Evolutionary conservation across 2,329 filamentous ascomycete species (phyloP).

Genomic region (Paecilomyces sp.): DNA sequence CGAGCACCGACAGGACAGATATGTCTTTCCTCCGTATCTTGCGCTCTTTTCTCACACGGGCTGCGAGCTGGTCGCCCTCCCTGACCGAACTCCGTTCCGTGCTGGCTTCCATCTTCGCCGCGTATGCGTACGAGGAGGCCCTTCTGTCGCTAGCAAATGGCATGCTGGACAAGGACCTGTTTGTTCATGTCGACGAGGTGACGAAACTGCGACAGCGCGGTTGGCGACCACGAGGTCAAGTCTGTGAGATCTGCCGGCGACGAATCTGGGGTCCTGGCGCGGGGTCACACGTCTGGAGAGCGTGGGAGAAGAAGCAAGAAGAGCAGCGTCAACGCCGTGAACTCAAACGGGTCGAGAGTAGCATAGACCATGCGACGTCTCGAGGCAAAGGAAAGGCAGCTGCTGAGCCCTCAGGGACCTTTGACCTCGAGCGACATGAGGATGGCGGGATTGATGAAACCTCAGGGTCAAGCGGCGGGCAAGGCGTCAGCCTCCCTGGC

Average conservation of each 20-base stretch:
- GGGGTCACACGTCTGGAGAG: constrained; percentile 67
- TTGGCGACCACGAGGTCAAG: constrained; percentile 80
- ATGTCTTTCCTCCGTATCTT: constrained; percentile 83
- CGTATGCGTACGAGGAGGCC: constrained; percentile 90
- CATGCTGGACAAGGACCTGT: constrained; percentile 81
- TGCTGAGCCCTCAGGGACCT: constrained; percentile 10
- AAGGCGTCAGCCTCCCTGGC: constrained; percentile 5
- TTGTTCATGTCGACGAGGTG: constrained; percentile 71
- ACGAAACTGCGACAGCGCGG: constrained; percentile 70
- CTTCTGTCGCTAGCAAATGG: constrained; percentile 79
- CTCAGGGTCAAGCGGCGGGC: not conserved
- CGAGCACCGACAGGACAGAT: constrained; percentile 40
- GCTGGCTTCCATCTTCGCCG: constrained; percentile 82
- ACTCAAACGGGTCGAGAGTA: constrained; percentile 19
- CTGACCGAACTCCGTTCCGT: constrained; percentile 80
- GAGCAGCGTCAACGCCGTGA: constrained; percentile 23
- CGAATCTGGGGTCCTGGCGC: constrained; percentile 86
- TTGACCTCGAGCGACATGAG: not conserved
- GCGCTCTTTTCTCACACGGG: constrained; percentile 77
- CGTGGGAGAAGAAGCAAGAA: constrained; percentile 61
- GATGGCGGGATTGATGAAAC: not conserved
- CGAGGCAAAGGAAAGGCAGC: constrained; percentile 34
- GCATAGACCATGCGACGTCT: constrained; percentile 18
- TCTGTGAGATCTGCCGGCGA: constrained; percentile 77
- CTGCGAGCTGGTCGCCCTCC: constrained; percentile 73